These are phyloP conservation scores for Diplogelasinospora grovesii DNA, from an alignment of 495 filamentous ascomycete genomes.

Conservation along the genomic window DNA sequence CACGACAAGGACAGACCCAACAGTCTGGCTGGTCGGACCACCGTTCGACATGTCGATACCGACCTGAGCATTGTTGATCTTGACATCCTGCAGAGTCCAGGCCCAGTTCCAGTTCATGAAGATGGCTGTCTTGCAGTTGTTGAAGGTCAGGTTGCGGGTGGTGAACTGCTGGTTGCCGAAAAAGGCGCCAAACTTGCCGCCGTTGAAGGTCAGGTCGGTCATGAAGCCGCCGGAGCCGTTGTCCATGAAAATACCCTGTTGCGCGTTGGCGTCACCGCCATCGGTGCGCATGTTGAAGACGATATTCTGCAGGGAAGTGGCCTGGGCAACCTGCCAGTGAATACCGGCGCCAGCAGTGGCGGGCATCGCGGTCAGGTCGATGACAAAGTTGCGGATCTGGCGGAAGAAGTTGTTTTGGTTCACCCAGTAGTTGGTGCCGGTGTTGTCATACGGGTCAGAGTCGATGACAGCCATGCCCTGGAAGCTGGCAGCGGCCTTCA, in stretches of 20 bases:
- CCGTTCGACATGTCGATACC: slow-evolving; percentile 77
- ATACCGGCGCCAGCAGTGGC: slow-evolving; percentile 65
- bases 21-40: slow-evolving; percentile 52
- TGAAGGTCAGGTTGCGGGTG: slow-evolving; percentile 84
- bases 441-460: slow-evolving; percentile 69
- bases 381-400: slow-evolving; percentile 86
- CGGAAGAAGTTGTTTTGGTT: slow-evolving; percentile 99
- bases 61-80: slow-evolving; percentile 72
- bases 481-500: slow-evolving; percentile 71
- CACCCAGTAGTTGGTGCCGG: slow-evolving; percentile 58
- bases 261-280: slow-evolving; percentile 59
- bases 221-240: slow-evolving; percentile 90
- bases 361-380: slow-evolving; percentile 74
- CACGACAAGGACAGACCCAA: slow-evolving; percentile 73
- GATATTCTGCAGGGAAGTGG: slow-evolving; percentile 86
- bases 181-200: slow-evolving; percentile 77
- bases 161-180: slow-evolving; percentile 95
- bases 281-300: slow-evolving; percentile 80
- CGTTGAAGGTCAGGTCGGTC: slow-evolving; percentile 80
- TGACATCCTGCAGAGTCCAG: slow-evolving; percentile 77
- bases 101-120: slow-evolving; percentile 96
- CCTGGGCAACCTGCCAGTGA: slow-evolving; percentile 97
- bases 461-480: slow-evolving; percentile 86
- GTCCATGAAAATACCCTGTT: slow-evolving; percentile 95
- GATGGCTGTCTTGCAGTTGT: slow-evolving; percentile 79